phyloP scores from a whole-genome alignment of 768 basidiomycete genomes.

The Pisolithus microcarpus region DNA sequence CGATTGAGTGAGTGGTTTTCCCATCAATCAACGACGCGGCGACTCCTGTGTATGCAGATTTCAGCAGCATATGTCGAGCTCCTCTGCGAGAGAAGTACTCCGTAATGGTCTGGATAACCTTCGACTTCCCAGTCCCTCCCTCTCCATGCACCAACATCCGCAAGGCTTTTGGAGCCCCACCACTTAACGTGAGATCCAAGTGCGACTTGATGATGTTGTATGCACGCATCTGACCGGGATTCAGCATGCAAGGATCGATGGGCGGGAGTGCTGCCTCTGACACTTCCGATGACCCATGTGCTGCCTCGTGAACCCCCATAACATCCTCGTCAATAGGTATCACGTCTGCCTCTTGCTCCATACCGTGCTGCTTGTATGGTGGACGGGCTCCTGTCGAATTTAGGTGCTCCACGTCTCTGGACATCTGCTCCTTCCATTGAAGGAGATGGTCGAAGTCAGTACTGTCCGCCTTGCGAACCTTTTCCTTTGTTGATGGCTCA shows the following conservation, averaged over 20 bases:
- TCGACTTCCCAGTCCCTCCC: conserved; percentile 41
- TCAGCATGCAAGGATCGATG: background rate
- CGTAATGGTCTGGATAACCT: conserved; percentile 32
- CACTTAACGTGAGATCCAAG: conserved; percentile 14
- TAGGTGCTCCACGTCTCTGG: no score
- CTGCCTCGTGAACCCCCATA: no score
- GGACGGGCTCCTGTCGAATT: no score
- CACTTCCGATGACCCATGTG: background rate
- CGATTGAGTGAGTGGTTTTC: conserved; percentile 30
- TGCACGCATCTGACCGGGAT: background rate
- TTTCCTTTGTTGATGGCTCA: no score
- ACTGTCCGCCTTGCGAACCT: no score
- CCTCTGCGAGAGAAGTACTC: conserved; percentile 22
- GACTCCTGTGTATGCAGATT: conserved; percentile 34
- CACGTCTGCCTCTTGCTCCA: no score
- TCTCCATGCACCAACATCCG: conserved; percentile 35
- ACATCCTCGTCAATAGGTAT: no score
- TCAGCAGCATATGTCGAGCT: conserved; percentile 17
- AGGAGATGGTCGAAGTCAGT: no score
- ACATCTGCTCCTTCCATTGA: no score
- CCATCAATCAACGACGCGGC: conserved; percentile 36
- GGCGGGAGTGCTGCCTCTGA: background rate
- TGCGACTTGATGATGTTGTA: conserved; percentile 29
- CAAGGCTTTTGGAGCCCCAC: conserved; percentile 22
- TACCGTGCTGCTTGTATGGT: no score